A percentile compares a stretch with the other conserved stretches of the same genome.
phyloP scores from a whole-genome alignment of 2,329 filamentous ascomycete genomes.

The Phaeosphaeria sp. region DNA sequence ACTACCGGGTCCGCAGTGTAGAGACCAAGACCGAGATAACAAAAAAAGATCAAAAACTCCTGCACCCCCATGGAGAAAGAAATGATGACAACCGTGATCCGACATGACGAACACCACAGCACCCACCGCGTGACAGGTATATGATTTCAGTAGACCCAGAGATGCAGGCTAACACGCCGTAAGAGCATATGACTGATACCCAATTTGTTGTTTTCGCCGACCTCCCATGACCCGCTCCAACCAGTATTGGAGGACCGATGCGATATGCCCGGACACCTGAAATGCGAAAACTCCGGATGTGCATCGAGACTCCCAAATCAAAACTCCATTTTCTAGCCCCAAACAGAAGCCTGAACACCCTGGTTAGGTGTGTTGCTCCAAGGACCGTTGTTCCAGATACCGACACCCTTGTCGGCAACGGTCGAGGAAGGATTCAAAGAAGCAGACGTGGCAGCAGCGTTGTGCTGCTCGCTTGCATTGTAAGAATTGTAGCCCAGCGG shows the following conservation, averaged over 20 bases:
- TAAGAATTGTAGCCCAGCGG: constrained; percentile 73
- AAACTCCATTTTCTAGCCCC: constrained; percentile 69
- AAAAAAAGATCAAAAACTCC: constrained; percentile 35
- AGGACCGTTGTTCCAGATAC: constrained; percentile 78
- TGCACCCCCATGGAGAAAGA: constrained; percentile 25
- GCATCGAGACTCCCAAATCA: constrained; percentile 46
- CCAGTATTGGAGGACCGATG: constrained; percentile 47
- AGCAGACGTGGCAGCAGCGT: constrained; percentile 56
- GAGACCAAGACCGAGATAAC: constrained; percentile 14
- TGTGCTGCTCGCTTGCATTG: constrained; percentile 62
- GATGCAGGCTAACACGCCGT: constrained; percentile 42
- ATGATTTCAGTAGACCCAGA: constrained; percentile 36
- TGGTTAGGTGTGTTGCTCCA: constrained; percentile 77
- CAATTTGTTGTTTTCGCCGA: constrained; percentile 43
- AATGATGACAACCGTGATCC: constrained; percentile 30
- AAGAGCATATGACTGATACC: constrained; percentile 38
- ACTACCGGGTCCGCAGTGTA: constrained; percentile 22
- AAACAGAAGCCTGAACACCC: constrained; percentile 90
- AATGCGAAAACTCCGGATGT: constrained; percentile 53
- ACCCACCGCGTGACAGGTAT: constrained; percentile 37
- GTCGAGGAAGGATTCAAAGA: constrained; percentile 63
- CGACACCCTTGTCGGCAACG: constrained; percentile 52
- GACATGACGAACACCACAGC: constrained; percentile 39
- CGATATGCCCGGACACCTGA: constrained; percentile 50
- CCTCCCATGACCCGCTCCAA: constrained; percentile 42